Base-by-base conservation (phyloP, 257 asterid genomes). In the Nicotiana sylvestris region DNA sequence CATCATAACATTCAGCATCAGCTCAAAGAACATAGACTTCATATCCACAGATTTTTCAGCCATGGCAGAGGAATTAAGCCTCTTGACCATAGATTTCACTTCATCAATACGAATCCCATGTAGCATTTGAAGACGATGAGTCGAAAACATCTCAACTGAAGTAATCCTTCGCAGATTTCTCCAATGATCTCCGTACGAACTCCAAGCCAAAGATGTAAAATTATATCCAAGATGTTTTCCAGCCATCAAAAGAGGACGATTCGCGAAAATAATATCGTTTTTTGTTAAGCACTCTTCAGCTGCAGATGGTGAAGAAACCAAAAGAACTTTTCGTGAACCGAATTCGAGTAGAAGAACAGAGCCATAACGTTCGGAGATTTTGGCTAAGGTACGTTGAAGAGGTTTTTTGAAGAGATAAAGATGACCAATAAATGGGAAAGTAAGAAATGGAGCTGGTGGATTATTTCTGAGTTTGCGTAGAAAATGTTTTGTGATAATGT, bases 151-250 rank as follows among this genome's bases (percentile, higher is more conserved):
- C 84, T 93, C 97, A 61, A 88, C 60, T 0, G 91, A 83, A 1
- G 94, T 81, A 5, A 92, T 87, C 57, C 83, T 91, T 0, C 97
- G 89, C 0, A 92, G 85, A 80, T 91, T 93, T 11, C 94, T 83
- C 97, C 96, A 93, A 77, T 89, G 95, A 55, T 89, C 92, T 11
- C 94, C 92, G 77, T 92, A 92, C 3, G 95, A 78, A 2, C 89
- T 9, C 92, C 93, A 90, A 8, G 78, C 90, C 6, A 93, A 5
- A 17, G 94, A 86, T 0, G 94, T 93, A 83, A 85, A 89, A 57
- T 89, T 86, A 82, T 81, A 85, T n/a, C 96, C 96, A 0, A 91
- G 4, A 33, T 93, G 72, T 57, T 90, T 88, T 2, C 92, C 96
- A 12, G 91, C 89, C 66, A 89, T 83, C 18, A 89, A 53, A 51